Percentiles rank a stretch among this genome's conserved stretches.
phyloP scores from a whole-genome alignment of 257 asterid genomes.

The Fraxinus anomala region DNA sequence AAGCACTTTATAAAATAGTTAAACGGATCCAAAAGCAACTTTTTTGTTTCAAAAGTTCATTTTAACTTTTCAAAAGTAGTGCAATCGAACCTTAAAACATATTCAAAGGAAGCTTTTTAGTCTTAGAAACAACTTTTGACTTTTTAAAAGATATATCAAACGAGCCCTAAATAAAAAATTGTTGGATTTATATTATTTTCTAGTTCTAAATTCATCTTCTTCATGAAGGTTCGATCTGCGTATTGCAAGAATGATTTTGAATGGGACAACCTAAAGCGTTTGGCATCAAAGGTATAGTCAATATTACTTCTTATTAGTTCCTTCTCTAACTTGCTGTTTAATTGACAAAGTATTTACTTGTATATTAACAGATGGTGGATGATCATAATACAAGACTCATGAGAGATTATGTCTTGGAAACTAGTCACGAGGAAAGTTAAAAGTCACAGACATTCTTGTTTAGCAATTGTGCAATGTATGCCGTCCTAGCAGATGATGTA shows the following conservation, averaged over 20 bases:
- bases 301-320: background rate
- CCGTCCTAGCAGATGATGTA: background rate
- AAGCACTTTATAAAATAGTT: no score
- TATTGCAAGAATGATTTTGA: slow-evolving; percentile 81
- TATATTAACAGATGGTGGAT: slow-evolving; percentile 66
- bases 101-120: background rate
- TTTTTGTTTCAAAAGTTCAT: no score
- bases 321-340: background rate
- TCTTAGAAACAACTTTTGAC: background rate
- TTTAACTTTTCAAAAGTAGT: no score
- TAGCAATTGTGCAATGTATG: background rate
- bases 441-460: slow-evolving; percentile 20
- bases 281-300: slow-evolving; percentile 57
- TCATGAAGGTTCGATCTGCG: slow-evolving; percentile 77
- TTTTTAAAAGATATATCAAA: no score
- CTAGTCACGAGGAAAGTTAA: slow-evolving; percentile 46
- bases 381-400: slow-evolving; percentile 69
- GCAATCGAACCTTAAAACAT: no score
- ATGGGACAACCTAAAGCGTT: slow-evolving; percentile 80
- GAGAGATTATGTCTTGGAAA: slow-evolving; percentile 79
- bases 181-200: background rate
- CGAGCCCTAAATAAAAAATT: background rate
- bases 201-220: background rate
- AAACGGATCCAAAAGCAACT: no score
- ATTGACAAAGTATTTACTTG: background rate